phyloP scores from a whole-genome alignment of 139 green algal species.

The Auxenochlorella protothecoides region DNA sequence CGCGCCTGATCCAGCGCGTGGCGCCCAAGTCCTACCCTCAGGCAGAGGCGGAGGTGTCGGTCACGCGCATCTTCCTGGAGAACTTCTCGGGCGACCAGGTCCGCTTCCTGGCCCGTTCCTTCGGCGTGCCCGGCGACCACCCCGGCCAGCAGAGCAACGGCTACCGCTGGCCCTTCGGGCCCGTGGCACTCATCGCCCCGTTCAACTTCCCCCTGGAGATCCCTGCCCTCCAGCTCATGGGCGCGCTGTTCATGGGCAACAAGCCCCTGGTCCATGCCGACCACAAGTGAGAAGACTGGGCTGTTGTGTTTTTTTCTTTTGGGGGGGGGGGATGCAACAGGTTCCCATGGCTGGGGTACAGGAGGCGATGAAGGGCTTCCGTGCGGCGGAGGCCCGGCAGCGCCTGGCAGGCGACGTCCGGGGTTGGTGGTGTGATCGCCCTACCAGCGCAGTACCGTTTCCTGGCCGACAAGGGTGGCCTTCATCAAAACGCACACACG shows the following conservation, averaged over 20 bases:
- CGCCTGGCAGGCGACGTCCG: too few relatives aligned
- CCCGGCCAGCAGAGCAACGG: slow-evolving; percentile 71
- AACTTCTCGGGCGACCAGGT: slow-evolving; percentile 95
- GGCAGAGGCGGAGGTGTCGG: slow-evolving; percentile 70
- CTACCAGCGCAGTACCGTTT: too few relatives aligned
- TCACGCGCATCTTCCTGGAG: slow-evolving; percentile 87
- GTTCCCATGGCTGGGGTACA: too few relatives aligned
- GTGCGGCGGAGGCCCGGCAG: too few relatives aligned
- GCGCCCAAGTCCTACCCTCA: slow-evolving; percentile 76
- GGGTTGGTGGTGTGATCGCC: too few relatives aligned
- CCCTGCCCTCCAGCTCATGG: slow-evolving; percentile 91
- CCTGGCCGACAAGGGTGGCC: too few relatives aligned
- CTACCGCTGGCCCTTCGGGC: slow-evolving; percentile 81
- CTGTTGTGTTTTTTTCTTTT: too few relatives aligned
- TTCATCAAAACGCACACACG: not conserved
- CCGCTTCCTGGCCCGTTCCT: slow-evolving; percentile 78
- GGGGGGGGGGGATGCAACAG: too few relatives aligned
- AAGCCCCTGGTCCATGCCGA: slow-evolving; percentile 87
- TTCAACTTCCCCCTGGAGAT: slow-evolving; percentile 99
- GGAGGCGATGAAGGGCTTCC: too few relatives aligned
- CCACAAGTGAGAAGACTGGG: slow-evolving; percentile 41
- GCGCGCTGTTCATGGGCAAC: slow-evolving; percentile 98
- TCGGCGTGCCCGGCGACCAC: slow-evolving; percentile 82
- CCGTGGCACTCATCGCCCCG: slow-evolving; percentile 85
- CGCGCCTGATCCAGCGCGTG: slow-evolving; percentile 79